Conservation (phyloP, 2,329 filamentous ascomycete genomes). For the Calonectria pseudoturangicola region DNA sequence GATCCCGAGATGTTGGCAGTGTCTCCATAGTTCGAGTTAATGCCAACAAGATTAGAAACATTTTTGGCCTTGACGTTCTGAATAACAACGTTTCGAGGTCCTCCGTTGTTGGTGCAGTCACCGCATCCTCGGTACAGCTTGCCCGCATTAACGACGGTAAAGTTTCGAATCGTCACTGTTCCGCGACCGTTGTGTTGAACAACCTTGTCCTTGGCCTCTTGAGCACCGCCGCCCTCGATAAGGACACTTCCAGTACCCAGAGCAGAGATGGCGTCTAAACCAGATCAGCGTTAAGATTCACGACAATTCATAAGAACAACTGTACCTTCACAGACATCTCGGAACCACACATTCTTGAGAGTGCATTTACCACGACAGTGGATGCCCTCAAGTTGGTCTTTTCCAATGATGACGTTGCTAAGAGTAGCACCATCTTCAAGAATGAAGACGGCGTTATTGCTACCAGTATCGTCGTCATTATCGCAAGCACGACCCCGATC, state of each 20-base stretch:
- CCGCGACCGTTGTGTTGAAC: slow-evolving; percentile 52
- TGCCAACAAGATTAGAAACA: slow-evolving; percentile 48
- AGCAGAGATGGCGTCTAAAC: slow-evolving; percentile 31
- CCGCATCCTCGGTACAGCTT: slow-evolving; percentile 41
- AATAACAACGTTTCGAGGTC: slow-evolving; percentile 45
- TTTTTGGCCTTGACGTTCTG: slow-evolving; percentile 48
- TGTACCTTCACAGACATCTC: slow-evolving; percentile 59
- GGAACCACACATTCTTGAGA: slow-evolving; percentile 61
- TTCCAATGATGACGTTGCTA: slow-evolving; percentile 41
- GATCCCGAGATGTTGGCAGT: slow-evolving; percentile 46
- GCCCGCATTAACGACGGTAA: slow-evolving; percentile 44
- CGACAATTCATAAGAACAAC: no score
- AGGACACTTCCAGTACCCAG: slow-evolving; percentile 20
- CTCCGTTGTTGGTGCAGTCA: slow-evolving; percentile 53
- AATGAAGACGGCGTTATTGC: slow-evolving; percentile 41
- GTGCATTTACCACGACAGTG: slow-evolving; percentile 55
- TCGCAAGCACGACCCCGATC: slow-evolving; percentile 33
- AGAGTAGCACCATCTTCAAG: slow-evolving; percentile 34
- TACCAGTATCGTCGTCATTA: slow-evolving; percentile 16
- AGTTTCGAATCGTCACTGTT: slow-evolving; percentile 50
- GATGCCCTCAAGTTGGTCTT: slow-evolving; percentile 50
- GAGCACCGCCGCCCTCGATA: slow-evolving; percentile 46
- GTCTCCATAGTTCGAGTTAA: slow-evolving; percentile 53
- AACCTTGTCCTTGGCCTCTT: slow-evolving; percentile 51
- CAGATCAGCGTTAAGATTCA: neutral